Base-by-base conservation (phyloP, 805 yeast species). In the Vanderwaltozyma polyspora region DNA sequence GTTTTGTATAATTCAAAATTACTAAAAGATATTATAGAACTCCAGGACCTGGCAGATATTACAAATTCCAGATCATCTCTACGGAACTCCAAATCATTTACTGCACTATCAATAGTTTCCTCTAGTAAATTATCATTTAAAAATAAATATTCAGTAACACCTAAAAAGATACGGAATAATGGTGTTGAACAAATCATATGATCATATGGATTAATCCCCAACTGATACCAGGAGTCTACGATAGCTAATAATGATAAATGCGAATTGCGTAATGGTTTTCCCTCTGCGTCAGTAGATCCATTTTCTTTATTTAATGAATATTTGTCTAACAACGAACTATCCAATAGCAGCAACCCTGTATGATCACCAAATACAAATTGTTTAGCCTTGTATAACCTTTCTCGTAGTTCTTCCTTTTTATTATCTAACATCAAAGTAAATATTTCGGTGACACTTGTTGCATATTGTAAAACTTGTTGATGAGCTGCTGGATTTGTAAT, bases 131-230 rank as follows among this genome's bases (percentile, higher is more conserved):
- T 81, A 0, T 91, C 89, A 0, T 86, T 74, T 49, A 94, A 76
- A 55, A 89, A 91, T 22, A 91, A 62, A 55, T 85, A 89, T 54
- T 91, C 96, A 0, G 94, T 74, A 17, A 91, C 96, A 29, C 97
- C 97, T 27, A 91, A 66, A 59, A 91, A 85, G 27, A 91, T 85
- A 53, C 97, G 70, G 54, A 89, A 91, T 21, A 81, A 54, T 10
- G 98, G 98, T 0, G 98, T 91, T 1, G 95, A 83, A 53, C 97
- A 89, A 39, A 89, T 87, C 61, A 89, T 87, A 59, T 91, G 98
- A 55, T 89, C 95, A 52, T 91, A 89, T 4, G 98, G 98, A 24
- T 81, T 79, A 28, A 91, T 85, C 1, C 79, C 80, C 28, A 84
- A 60, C 42, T 76, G 77, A 49, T 70, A 73, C 98, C 98, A 91